Percentiles rank a stretch among this genome's conserved stretches.
These are phyloP conservation scores for Cnidoscolus chayamansa DNA, from an alignment of 441 rosid genomes.

Conservation along the genomic window DNA sequence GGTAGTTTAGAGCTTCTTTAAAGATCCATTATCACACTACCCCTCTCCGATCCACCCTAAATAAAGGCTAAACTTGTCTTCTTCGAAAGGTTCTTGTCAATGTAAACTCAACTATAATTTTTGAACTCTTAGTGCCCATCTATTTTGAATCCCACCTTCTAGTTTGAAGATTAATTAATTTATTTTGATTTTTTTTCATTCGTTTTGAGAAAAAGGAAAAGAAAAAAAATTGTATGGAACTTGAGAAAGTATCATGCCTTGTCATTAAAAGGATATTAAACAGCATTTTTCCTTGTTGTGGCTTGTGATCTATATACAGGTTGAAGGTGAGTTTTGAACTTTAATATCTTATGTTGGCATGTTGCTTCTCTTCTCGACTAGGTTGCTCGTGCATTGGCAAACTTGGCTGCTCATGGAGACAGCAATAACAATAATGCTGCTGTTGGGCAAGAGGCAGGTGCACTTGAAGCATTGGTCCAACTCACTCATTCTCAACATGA, in stretches of 20 bases:
- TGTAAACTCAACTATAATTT: not conserved
- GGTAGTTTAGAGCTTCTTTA: not conserved
- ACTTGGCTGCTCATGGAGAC: slow-evolving; percentile 57
- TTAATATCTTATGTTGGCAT: not conserved
- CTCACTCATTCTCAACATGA: slow-evolving; percentile 45
- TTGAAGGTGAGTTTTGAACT: slow-evolving; percentile 3
- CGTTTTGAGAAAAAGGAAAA: not conserved
- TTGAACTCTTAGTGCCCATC: not conserved
- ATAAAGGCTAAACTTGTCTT: not conserved
- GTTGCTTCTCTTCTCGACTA: slow-evolving; percentile 17
- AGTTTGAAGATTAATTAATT: not conserved
- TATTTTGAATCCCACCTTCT: not conserved
- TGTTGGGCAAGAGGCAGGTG: slow-evolving; percentile 50
- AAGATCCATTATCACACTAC: not conserved
- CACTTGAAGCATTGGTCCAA: slow-evolving; percentile 47
- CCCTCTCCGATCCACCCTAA: not conserved
- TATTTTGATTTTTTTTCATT: not conserved
- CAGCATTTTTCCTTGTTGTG: not conserved
- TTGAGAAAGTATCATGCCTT: not conserved
- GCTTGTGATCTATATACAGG: not conserved
- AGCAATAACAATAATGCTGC: slow-evolving; percentile 42
- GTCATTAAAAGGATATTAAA: not conserved
- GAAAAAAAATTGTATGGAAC: not conserved
- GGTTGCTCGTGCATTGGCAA: slow-evolving; percentile 57
- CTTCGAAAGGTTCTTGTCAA: not conserved